Conservation (phyloP, 345 rosid genomes). For the Aegle marmelos region DNA sequence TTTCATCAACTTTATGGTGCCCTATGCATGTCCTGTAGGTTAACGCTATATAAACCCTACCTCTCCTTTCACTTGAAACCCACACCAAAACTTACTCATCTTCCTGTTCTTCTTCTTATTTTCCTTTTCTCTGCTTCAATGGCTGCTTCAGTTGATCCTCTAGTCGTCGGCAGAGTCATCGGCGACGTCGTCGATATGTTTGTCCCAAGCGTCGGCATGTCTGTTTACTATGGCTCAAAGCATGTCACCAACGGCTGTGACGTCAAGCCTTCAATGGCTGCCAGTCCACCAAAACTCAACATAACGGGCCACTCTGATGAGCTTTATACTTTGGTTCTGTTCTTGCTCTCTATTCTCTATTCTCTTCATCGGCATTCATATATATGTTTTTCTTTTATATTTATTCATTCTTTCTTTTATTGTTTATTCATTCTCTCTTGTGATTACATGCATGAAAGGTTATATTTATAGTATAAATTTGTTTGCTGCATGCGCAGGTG, state of each 20-base stretch:
- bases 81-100: not conserved
- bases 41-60: slow-evolving; percentile 38
- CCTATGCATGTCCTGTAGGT: slow-evolving; percentile 67
- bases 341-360: too few species aligned
- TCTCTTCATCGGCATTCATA: not conserved
- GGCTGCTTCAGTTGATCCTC: slow-evolving; percentile 78
- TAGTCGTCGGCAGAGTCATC: slow-evolving; percentile 77
- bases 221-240: slow-evolving; percentile 61
- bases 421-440: too few species aligned
- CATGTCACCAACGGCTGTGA: slow-evolving; percentile 83
- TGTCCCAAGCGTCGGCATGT: slow-evolving; percentile 57
- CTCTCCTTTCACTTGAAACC: slow-evolving; percentile 4
- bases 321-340: slow-evolving; percentile 62
- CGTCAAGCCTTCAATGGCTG: slow-evolving; percentile 71
- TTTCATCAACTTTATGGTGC: slow-evolving; percentile 34
- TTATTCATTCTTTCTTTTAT: not conserved
- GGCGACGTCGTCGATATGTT: slow-evolving; percentile 91
- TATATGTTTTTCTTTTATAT: not conserved
- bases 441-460: not conserved
- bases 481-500: slow-evolving; percentile 37
- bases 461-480: not conserved
- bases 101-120: not conserved
- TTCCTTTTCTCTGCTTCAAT: slow-evolving; percentile 20
- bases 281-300: slow-evolving; percentile 54
- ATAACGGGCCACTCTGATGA: slow-evolving; percentile 59